These are phyloP conservation scores for Pterulicium gracile DNA, from an alignment of 1,284 basidiomycete genomes.

Conservation along the genomic window DNA sequence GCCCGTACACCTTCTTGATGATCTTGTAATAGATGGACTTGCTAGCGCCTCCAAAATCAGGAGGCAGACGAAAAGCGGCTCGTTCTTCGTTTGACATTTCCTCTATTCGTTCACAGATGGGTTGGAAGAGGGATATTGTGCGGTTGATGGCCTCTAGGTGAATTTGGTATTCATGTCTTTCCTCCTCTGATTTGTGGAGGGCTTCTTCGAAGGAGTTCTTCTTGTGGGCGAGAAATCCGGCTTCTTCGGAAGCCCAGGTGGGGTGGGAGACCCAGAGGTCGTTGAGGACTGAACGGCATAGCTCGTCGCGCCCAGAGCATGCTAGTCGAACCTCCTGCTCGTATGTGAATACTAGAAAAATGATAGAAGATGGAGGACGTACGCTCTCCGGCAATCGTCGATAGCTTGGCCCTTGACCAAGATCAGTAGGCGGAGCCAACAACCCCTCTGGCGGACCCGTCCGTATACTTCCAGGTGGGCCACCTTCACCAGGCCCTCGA, in stretches of 20 bases:
- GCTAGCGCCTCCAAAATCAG: constrained; percentile 83
- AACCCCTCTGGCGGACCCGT: constrained; percentile 58
- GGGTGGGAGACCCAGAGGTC: constrained; percentile 97
- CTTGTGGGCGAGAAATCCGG: constrained; percentile 91
- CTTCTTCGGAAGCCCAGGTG: constrained; percentile 94
- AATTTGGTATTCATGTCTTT: constrained; percentile 97
- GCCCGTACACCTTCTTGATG: constrained; percentile 92
- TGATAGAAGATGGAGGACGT: constrained; percentile 20
- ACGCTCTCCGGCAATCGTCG: constrained; percentile 81
- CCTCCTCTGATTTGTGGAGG: constrained; percentile 94
- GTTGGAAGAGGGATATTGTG: constrained; percentile 90
- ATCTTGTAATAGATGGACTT: constrained; percentile 89
- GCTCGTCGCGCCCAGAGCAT: constrained; percentile 91
- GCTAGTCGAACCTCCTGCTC: constrained; percentile 77
- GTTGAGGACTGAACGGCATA: constrained; percentile 95
- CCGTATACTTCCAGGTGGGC: constrained; percentile 68
- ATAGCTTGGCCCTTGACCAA: constrained; percentile 83
- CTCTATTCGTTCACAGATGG: constrained; percentile 78
- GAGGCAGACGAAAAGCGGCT: constrained; percentile 72
- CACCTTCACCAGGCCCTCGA: constrained; percentile 55
- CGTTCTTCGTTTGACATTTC: constrained; percentile 89
- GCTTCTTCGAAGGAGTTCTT: constrained; percentile 97
- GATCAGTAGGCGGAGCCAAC: constrained; percentile 59
- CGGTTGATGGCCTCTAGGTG: constrained; percentile 89
- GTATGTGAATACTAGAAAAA: constrained; percentile 9